Base-by-base conservation (phyloP, 345 rosid species). In the Eucalyptus tenuipes region DNA sequence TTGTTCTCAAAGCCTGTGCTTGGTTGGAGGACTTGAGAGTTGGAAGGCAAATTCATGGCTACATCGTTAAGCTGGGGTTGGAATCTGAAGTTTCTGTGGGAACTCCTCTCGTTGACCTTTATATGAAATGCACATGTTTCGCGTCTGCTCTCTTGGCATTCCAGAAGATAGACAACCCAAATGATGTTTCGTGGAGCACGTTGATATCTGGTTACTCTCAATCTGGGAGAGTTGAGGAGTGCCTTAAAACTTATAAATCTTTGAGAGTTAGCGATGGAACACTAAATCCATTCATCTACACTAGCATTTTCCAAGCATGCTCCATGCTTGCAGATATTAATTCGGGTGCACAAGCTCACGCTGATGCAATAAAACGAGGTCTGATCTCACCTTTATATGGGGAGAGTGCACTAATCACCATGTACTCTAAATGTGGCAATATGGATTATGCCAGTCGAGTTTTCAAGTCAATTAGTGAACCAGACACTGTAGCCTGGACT, bases 401-500 rank as follows among this genome's bases (percentile, higher is more conserved):
- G 88, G 91, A 94, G 91, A 95, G 96, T 87, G 97, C 97, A 86
- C 88, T 94, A 79, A 92, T 95, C 80, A 93, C 97, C 8, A 93
- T 96, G 97, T 95, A 95, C 89, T 91, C 97, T 5, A 95, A 93
- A 90, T 94, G 97, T n/a, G 97, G 99, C 52, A 92, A 92, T 90
- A 92, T 95, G 88, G 94, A 93, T 68, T 90, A 91, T 88, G 99
- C 99, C 42, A 37, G 57, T 88, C 92, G 57, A 88, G 96, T 93
- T 61, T 96, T 96, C 87, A 91, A 92, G 80, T 93, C 93, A 22
- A 94, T 96, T 87, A 90, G 86, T 64, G 88, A 91, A 44, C 97
- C 97, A 13, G 97, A 95, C 88, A 92, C 92, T 18, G 95, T 96
- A 89, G 96, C 96, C 71, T 96, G 99, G 97, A 95, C 97, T 1